phyloP scores from a whole-genome alignment of 139 green algal species.

The Asterochloris erici region DNA sequence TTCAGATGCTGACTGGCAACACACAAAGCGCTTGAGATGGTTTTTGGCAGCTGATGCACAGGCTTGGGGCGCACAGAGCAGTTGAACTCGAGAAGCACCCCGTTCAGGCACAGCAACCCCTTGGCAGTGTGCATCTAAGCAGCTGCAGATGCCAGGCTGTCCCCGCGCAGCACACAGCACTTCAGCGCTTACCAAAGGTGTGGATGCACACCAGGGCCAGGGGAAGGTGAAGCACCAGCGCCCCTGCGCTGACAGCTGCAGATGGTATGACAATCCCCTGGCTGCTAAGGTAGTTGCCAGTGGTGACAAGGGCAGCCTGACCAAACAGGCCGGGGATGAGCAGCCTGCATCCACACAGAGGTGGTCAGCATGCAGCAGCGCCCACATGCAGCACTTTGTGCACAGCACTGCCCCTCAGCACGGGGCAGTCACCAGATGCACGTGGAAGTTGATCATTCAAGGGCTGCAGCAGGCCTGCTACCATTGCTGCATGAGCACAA shows the following conservation, averaged over 20 bases:
- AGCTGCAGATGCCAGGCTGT: too few species aligned
- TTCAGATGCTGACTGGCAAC: too few species aligned
- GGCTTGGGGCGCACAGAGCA: too few species aligned
- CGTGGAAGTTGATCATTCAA: too few species aligned
- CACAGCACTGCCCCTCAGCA: too few species aligned
- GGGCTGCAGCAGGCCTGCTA: neutral
- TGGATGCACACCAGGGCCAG: constrained; percentile 13
- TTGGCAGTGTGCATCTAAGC: too few species aligned
- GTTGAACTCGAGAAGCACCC: too few species aligned
- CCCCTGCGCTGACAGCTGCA: neutral
- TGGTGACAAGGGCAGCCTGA: constrained; percentile 6
- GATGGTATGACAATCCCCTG: constrained; percentile 5
- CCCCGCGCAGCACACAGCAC: neutral
- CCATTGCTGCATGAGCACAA: neutral
- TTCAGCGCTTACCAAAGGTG: neutral
- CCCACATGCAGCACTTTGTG: too few species aligned
- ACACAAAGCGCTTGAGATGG: too few species aligned
- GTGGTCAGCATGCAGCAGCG: neutral
- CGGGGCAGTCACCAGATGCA: too few species aligned
- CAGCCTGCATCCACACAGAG: neutral
- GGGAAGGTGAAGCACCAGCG: constrained; percentile 2
- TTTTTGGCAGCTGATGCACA: too few species aligned
- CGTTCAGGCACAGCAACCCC: too few species aligned
- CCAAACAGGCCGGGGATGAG: constrained; percentile 9
- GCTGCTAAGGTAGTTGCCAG: constrained; percentile 12